Percentiles rank a stretch among this genome's conserved stretches.
phyloP scores from a whole-genome alignment of 2,329 filamentous ascomycete species.

The Pestalotiopsis sp. region DNA sequence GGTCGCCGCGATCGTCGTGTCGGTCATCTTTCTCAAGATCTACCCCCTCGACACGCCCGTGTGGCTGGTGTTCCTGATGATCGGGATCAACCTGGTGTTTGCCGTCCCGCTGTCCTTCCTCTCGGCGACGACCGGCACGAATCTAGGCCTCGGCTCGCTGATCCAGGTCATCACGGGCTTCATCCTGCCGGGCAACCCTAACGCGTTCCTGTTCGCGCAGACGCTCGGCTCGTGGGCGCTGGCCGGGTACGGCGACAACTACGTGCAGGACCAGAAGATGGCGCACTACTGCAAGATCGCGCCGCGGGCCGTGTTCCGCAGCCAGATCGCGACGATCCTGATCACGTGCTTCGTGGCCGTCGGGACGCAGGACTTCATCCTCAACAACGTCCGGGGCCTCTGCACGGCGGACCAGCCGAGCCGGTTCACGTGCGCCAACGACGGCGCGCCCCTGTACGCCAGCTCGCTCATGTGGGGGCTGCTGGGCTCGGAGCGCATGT shows the following conservation, averaged over 20 bases:
- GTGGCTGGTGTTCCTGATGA: constrained; percentile 34
- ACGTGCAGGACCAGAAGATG: constrained; percentile 43
- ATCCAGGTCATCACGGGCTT: constrained; percentile 46
- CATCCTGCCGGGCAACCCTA: constrained; percentile 36
- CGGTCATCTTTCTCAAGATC: constrained; percentile 34
- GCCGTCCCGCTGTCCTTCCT: constrained; percentile 46
- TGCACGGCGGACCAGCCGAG: constrained; percentile 32
- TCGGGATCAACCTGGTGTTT: constrained; percentile 42
- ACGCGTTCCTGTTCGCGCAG: constrained; percentile 42
- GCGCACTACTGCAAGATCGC: constrained; percentile 45
- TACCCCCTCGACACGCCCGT: constrained; percentile 34
- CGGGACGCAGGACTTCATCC: constrained; percentile 8
- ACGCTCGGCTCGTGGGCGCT: constrained; percentile 40
- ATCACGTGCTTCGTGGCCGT: constrained; percentile 38
- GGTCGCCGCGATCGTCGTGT: constrained; percentile 33
- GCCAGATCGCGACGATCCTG: constrained; percentile 47
- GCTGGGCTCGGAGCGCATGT: constrained; percentile 39
- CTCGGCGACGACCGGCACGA: constrained; percentile 47
- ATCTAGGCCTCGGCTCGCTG: constrained; percentile 42
- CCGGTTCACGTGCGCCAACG: constrained; percentile 31
- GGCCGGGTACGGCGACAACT: constrained; percentile 33
- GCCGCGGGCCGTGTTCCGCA: constrained; percentile 41
- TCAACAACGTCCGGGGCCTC: constrained; percentile 10
- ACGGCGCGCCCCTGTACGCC: constrained; percentile 33
- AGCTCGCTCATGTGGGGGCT: constrained; percentile 39